phyloP scores from a whole-genome alignment of 2,329 filamentous ascomycete species.

The Neonectria punicea region DNA sequence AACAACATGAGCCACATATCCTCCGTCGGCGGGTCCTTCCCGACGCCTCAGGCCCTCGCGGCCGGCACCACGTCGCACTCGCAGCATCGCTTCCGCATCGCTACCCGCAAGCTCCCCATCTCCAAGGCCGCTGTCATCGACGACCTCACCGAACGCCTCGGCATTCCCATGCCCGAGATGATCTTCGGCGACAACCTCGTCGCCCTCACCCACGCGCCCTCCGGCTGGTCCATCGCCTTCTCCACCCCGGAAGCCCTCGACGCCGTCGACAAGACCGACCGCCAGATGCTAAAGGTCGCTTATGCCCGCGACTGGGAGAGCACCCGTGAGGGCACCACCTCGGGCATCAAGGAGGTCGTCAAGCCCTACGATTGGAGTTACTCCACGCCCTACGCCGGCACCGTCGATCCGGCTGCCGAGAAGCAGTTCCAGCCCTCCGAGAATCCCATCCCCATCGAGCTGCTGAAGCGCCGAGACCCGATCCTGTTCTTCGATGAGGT shows the following conservation, averaged over 20 bases:
- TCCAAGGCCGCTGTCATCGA: conserved; percentile 93
- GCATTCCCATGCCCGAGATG: conserved; percentile 96
- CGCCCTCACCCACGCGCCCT: conserved; percentile 75
- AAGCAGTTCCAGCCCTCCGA: conserved; percentile 45
- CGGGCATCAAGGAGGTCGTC: conserved; percentile 91
- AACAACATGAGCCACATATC: conserved; percentile 53
- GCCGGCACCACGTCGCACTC: conserved; percentile 66
- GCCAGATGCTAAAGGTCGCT: conserved; percentile 90
- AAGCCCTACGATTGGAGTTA: conserved; percentile 99
- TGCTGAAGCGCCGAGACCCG: conserved; percentile 88
- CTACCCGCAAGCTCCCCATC: conserved; percentile 91
- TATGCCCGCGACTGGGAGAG: conserved; percentile 88
- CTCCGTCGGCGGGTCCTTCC: conserved; percentile 64
- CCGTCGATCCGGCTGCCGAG: conserved; percentile 55
- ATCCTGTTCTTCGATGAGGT: conserved; percentile 98
- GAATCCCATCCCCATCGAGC: conserved; percentile 79
- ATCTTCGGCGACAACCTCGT: conserved; percentile 97
- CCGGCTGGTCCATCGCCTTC: conserved; percentile 84
- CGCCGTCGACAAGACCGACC: conserved; percentile 91
- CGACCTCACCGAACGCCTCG: conserved; percentile 79
- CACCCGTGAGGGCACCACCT: conserved; percentile 77
- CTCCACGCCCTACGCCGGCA: conserved; percentile 86
- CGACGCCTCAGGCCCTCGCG: conserved; percentile 59
- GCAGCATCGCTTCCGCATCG: conserved; percentile 77
- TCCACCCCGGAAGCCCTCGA: conserved; percentile 89